These are phyloP conservation scores for Tulasnella sp. DNA, from an alignment of 768 basidiomycete genomes.

Conservation along the genomic window DNA sequence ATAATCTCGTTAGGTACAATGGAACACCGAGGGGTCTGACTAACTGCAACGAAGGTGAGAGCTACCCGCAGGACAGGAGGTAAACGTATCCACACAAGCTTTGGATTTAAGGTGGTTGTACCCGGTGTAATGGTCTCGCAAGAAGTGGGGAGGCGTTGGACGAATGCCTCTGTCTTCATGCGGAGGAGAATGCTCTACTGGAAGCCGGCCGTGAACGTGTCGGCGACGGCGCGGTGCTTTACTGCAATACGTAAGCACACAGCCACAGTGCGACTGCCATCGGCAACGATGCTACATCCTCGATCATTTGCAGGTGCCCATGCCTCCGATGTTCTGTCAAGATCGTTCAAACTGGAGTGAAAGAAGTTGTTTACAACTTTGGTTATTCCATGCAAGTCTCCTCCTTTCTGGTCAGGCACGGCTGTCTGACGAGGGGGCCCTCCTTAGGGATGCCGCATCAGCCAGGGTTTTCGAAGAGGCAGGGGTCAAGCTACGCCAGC, in stretches of 20 bases:
- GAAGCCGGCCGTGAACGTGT: constrained; percentile 90
- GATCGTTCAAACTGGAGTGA: constrained; percentile 91
- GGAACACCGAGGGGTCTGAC: constrained; percentile 84
- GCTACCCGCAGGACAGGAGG: not conserved
- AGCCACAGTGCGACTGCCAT: not conserved
- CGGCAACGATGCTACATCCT: not conserved
- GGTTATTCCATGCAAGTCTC: constrained; percentile 83
- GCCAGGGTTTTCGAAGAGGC: constrained; percentile 29
- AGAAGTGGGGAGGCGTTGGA: constrained; percentile 42
- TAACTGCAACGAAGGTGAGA: constrained; percentile 77
- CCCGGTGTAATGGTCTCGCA: constrained; percentile 54
- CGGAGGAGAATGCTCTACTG: constrained; percentile 93
- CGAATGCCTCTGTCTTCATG: constrained; percentile 92
- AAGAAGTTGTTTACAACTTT: constrained; percentile 87
- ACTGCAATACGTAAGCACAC: constrained; percentile 87
- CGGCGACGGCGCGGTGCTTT: constrained; percentile 73
- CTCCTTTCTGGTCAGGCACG: not conserved
- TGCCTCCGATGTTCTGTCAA: constrained; percentile 96
- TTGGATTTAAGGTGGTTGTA: constrained; percentile 47
- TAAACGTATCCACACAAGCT: not conserved
- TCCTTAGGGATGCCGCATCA: constrained; percentile 25
- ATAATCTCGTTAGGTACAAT: constrained; percentile 63
- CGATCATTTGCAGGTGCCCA: constrained; percentile 61
- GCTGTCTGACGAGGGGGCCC: not conserved
- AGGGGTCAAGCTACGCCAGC: constrained; percentile 26